These are phyloP conservation scores for Globisporangium acanthophoron DNA, from an alignment of 352 stramenopile species.

Conservation along the genomic window DNA sequence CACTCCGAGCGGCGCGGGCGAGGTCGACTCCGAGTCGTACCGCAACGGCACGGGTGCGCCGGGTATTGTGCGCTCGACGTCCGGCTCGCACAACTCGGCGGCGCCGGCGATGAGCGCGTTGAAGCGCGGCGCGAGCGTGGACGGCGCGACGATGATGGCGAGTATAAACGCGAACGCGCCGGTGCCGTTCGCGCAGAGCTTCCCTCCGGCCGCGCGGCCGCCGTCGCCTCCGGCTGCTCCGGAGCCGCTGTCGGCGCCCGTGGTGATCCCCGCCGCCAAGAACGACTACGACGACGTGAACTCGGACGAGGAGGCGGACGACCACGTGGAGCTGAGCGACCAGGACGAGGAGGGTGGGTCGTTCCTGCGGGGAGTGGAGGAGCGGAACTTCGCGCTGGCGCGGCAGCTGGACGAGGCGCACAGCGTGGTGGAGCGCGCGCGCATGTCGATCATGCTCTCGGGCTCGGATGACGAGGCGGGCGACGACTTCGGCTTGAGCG, in stretches of 20 bases:
- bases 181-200: constrained; percentile 13
- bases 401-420: constrained; percentile 78
- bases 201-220: constrained; percentile 2
- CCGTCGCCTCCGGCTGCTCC: constrained; percentile 30
- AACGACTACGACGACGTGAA: constrained; percentile 82
- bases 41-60: constrained; percentile 24
- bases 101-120: constrained; percentile 16
- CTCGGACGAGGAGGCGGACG: constrained; percentile 74
- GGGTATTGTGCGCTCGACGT: constrained; percentile 9
- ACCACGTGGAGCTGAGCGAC: constrained; percentile 69
- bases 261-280: constrained; percentile 1
- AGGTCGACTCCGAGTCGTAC: constrained; percentile 16
- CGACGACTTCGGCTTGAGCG: constrained; percentile 50
- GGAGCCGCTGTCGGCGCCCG: constrained; percentile 15
- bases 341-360: constrained; percentile 36
- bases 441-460: constrained; percentile 84
- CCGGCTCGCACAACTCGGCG: constrained; percentile 1
- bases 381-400: constrained; percentile 83
- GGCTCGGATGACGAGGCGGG: constrained; percentile 69
- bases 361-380: constrained; percentile 67
- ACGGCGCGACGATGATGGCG: constrained; percentile 15
- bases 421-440: constrained; percentile 77
- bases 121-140: constrained; percentile 33
- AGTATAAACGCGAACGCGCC: constrained; percentile 11
- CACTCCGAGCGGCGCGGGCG: constrained; percentile 29